Evolutionary conservation across 306 rosid genomes (phyloP), one percentile per base, ranked within the genome.

Genomic region (Medicago lupulina): DNA sequence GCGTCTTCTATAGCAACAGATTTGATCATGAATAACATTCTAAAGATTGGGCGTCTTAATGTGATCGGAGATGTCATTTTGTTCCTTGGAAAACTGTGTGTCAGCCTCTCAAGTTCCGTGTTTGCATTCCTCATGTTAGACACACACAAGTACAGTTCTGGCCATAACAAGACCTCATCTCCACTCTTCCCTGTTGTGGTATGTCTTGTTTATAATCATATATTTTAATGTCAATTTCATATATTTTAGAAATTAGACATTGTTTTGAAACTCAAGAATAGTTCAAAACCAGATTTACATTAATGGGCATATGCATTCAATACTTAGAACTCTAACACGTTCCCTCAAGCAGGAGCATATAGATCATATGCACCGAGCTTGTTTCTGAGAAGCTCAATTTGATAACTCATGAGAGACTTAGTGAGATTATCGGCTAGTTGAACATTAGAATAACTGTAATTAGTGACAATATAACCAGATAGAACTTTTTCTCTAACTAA

Each of bases 121-220:
- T 95, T 86, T 81, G 96, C 97, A 16, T 95, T 95, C 87, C 96
- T 92, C 74, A 95, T 95, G 99, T 76, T 92, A 89, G 98, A 93
- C 82, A 79, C 88, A 43, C 96, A 88, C 88, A 89, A 77, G 83
- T 95, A 85, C 87, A 87, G 72, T 50, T 83, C 92, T 81, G 76
- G 82, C 9, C 99, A 90, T 85, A 84, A 90, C 95, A 94, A 88
- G 93, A 92, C 93, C 83, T 81, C 97, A 57, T 95, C 99, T 83
- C 99, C 99, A 2, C 89, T 92, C 71, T 92, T 92, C 58, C 98
- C 98, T n/a, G 97, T 90, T 16, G 21, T 90, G 97, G 97, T 92
- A 92, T 46, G 97, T 43, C 36, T 75, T 87, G 51, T 60, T 66
- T 49, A 54, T 61, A 11, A 49, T 76, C 72, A 18, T 34, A 17